phyloP scores from a whole-genome alignment of 1,284 basidiomycete species.

The Cystobasidium pallidum region DNA sequence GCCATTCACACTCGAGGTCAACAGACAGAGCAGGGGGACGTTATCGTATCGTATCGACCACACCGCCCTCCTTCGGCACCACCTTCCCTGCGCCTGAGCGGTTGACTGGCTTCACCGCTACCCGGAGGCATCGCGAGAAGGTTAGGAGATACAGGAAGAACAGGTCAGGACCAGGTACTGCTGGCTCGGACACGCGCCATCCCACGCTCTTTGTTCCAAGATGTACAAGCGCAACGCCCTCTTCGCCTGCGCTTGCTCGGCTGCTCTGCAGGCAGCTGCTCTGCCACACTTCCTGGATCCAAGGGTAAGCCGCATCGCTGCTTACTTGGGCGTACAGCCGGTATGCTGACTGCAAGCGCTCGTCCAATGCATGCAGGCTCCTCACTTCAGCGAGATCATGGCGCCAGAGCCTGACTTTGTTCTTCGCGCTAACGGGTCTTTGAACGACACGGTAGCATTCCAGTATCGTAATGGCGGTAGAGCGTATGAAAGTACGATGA shows the following conservation, averaged over 20 bases:
- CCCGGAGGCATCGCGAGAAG: neutral
- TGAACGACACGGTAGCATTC: slow-evolving; percentile 27
- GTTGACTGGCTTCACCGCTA: slow-evolving; percentile 13
- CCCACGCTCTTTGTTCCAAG: neutral
- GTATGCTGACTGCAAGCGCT: neutral
- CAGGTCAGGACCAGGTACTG: neutral
- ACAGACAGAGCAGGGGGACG: neutral
- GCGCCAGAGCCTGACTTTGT: slow-evolving; percentile 30
- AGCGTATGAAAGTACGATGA: slow-evolving; percentile 15
- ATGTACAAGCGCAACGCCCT: neutral
- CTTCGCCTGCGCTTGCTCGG: slow-evolving; percentile 9
- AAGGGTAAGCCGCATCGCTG: neutral
- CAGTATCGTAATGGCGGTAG: slow-evolving; percentile 36
- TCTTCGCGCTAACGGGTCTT: slow-evolving; percentile 10
- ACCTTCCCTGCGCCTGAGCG: neutral
- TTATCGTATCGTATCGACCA: neutral
- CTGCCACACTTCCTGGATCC: slow-evolving; percentile 21
- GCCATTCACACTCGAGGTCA: neutral
- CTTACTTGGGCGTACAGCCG: too few species aligned
- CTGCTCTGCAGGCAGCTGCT: slow-evolving; percentile 3
- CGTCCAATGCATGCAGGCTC: slow-evolving; percentile 2
- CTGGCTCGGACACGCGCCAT: neutral
- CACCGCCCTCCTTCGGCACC: neutral
- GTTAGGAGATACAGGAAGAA: too few species aligned
- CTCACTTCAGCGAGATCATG: slow-evolving; percentile 37